phyloP scores from a whole-genome alignment of 495 filamentous ascomycete species.

The Geopyxis carbonaria region DNA sequence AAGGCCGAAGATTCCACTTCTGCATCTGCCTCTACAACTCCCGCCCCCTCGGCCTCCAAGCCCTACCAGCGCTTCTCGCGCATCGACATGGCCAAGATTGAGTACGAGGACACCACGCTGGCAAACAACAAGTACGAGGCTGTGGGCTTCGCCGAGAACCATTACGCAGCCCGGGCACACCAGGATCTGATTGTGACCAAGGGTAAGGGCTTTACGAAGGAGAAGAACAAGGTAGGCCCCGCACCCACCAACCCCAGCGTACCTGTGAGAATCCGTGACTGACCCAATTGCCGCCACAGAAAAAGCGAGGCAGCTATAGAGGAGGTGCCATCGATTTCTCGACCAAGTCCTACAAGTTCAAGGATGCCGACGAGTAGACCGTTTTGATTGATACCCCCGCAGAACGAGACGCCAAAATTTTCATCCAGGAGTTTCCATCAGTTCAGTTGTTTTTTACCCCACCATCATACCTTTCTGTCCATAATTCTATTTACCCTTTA shows the following conservation, averaged over 20 bases:
- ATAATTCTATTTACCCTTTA: too few species aligned
- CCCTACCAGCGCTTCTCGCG: slow-evolving; percentile 42
- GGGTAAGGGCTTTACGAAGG: slow-evolving; percentile 97
- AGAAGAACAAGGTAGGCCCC: slow-evolving; percentile 86
- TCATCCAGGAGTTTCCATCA: too few species aligned
- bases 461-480: too few species aligned
- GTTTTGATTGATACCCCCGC: not conserved
- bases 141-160: slow-evolving; percentile 43
- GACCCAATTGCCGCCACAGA: slow-evolving; percentile 24
- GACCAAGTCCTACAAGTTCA: slow-evolving; percentile 71
- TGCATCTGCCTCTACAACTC: too few species aligned
- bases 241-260: too few species aligned
- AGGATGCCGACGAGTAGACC: slow-evolving; percentile 52
- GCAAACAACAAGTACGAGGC: slow-evolving; percentile 24
- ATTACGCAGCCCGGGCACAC: slow-evolving; percentile 75
- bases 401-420: too few species aligned
- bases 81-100: slow-evolving; percentile 37
- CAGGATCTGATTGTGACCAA: slow-evolving; percentile 75
- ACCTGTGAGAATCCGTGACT: not conserved
- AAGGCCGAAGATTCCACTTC: slow-evolving; percentile 1
- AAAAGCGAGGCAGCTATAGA: slow-evolving; percentile 71
- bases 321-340: slow-evolving; percentile 70
- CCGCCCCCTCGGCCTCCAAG: slow-evolving; percentile 1
- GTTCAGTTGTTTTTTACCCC: too few species aligned
- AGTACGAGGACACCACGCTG: slow-evolving; percentile 36